phyloP scores from a whole-genome alignment of 139 green algal species.

The Protoeuglena noctilucae region DNA sequence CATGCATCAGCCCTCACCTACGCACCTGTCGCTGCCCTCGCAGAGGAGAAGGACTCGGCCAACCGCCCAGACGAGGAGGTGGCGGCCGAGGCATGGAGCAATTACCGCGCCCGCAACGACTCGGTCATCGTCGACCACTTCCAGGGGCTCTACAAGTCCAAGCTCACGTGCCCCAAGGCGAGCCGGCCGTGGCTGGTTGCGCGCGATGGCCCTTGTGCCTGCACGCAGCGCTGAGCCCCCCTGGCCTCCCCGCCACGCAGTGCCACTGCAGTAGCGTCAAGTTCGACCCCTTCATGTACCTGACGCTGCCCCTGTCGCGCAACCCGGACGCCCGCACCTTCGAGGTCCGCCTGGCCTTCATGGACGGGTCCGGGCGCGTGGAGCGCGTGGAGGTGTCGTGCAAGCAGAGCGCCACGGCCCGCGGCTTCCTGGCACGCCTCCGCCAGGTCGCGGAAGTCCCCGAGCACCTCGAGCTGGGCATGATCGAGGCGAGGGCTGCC shows the following conservation, averaged over 20 bases:
- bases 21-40: neutral
- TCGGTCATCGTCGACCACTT: conserved; percentile 78
- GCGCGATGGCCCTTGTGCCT: too few species aligned
- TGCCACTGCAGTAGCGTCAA: conserved; percentile 60
- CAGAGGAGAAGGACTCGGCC: conserved; percentile 47
- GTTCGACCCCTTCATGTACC: conserved; percentile 95
- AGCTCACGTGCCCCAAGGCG: conserved; percentile 77
- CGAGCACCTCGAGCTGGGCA: too few species aligned
- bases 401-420: too few species aligned
- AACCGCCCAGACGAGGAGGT: conserved; percentile 61
- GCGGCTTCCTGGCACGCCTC: too few species aligned
- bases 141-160: conserved; percentile 76
- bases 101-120: conserved; percentile 75
- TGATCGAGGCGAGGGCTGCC: too few species aligned
- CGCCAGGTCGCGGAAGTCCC: too few species aligned
- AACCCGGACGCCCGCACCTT: conserved; percentile 20
- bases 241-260: too few species aligned
- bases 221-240: too few species aligned
- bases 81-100: conserved; percentile 58
- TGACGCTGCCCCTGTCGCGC: conserved; percentile 73
- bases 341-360: conserved; percentile 34
- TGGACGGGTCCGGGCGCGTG: too few species aligned
- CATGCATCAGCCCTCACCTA: too few species aligned
- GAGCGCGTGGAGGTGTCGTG: too few species aligned
- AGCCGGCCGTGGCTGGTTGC: too few species aligned